Percentiles rank a stretch among this genome's conserved stretches.
Evolutionary conservation across 495 filamentous ascomycete genomes (phyloP).

Genomic region (Pyrenopolyporus hunteri): DNA sequence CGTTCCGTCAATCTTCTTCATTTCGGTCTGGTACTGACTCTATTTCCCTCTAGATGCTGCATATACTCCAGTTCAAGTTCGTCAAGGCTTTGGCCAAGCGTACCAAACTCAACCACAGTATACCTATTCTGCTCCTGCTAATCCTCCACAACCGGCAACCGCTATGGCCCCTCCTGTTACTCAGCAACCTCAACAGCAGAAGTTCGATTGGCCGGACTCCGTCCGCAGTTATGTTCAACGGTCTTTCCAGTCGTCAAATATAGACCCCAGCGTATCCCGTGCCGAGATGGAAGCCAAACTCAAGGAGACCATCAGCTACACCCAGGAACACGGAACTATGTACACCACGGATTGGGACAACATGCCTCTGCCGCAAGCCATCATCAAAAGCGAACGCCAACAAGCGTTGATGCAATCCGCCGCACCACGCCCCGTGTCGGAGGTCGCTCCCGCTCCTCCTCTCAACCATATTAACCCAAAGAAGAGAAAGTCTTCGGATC

Average conservation of each 20-base stretch:
- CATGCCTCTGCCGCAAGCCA: slow-evolving; percentile 83
- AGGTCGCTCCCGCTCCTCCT: slow-evolving; percentile 24
- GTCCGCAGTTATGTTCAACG: slow-evolving; percentile 85
- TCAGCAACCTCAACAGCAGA: slow-evolving; percentile 54
- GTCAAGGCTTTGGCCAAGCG: slow-evolving; percentile 51
- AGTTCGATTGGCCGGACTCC: slow-evolving; percentile 74
- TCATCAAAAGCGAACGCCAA: slow-evolving; percentile 76
- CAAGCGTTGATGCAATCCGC: slow-evolving; percentile 42
- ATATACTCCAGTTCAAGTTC: slow-evolving; percentile 59
- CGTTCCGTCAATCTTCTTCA: too few relatives aligned
- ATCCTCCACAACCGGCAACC: slow-evolving; percentile 38
- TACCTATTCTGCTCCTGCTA: slow-evolving; percentile 38
- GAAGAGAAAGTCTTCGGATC: slow-evolving; percentile 83
- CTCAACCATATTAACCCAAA: slow-evolving; percentile 47
- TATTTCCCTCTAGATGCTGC: slow-evolving; percentile 47
- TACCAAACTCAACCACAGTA: slow-evolving; percentile 44
- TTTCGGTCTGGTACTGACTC: too few relatives aligned
- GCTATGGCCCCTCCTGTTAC: slow-evolving; percentile 29
- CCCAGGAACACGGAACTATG: slow-evolving; percentile 72
- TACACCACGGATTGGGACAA: slow-evolving; percentile 79
- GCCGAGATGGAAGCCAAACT: slow-evolving; percentile 82
- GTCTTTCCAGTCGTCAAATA: slow-evolving; percentile 75
- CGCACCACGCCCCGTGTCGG: slow-evolving; percentile 6
- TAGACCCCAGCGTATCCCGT: slow-evolving; percentile 65
- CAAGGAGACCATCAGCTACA: slow-evolving; percentile 81